Evolutionary conservation across 2,329 filamentous ascomycete species (phyloP), one percentile per base, ranked within the genome.

Genomic region (Exophiala bonariae): DNA sequence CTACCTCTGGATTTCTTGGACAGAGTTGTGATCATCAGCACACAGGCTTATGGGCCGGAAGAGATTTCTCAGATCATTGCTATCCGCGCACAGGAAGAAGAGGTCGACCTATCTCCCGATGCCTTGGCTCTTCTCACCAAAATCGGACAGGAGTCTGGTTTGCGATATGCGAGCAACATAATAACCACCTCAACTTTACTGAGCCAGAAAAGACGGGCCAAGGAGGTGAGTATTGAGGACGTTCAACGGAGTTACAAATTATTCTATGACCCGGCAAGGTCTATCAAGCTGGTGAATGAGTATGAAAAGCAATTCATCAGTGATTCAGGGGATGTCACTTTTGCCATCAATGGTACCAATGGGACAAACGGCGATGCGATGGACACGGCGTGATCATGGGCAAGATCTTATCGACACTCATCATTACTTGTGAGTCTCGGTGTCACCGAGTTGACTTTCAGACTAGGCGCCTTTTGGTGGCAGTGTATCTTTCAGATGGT

Each of bases 121-220:
- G 92, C 93, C 1, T 79, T 99, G 10, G 91, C 91, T 1, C 80
- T 99, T 11, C 80, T 99, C 30, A 95, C 93, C 53, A 97, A 97
- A 76, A 95, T 97, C 61, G 93, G 91, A 22, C 81, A 91, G 62
- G 93, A 99, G 68, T 85, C 90, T 1, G 92, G 92, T 18, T 77
- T 99, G 41, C 81, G 93, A 59, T 99, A 99, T 66, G 92, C 91
- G n/a, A 95, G 89, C 74, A 96, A 99, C 66, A 83, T 99, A 46
- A 96, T 99, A 70, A 95, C 88, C 17, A 96, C 93, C 2, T 93
- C 89, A 4, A 87, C 95, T 67, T 80, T 99, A 35, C 79, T 97
- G 40, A 83, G 83, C 53, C 83, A 87, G 61, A 97, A 96, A 79
- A 82, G 91, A 57, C 86, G 84, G 63, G 85, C 86, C 13, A 89